phyloP scores from a whole-genome alignment of 768 basidiomycete species.

The Boletus reticuloceps region DNA sequence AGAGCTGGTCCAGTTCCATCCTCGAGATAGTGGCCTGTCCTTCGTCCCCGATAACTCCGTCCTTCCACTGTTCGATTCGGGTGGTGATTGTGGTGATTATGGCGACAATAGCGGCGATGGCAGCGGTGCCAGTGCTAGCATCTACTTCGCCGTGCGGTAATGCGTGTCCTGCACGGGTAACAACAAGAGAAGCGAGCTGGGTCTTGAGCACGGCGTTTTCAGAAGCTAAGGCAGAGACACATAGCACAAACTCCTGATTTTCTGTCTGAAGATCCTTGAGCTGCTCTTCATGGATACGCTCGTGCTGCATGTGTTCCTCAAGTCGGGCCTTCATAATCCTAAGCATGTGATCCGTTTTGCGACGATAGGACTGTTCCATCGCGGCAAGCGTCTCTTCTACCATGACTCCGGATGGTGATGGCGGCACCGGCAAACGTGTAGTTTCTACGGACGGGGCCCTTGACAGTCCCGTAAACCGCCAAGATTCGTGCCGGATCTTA shows the following conservation, averaged over 20 bases:
- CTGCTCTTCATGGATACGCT: not conserved
- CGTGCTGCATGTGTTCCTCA: not conserved
- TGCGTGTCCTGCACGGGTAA: no score
- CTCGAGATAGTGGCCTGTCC: not conserved
- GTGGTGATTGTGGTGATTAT: not conserved
- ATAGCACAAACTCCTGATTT: not conserved
- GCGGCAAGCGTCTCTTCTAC: not conserved
- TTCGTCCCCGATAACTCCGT: no score
- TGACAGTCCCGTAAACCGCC: no score
- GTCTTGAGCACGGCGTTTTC: not conserved
- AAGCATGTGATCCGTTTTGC: constrained; percentile 2
- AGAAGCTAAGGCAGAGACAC: not conserved
- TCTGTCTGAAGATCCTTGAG: not conserved
- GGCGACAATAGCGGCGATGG: not conserved
- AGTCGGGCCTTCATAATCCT: not conserved
- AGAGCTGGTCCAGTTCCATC: constrained; percentile 6
- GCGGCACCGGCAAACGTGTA: no score
- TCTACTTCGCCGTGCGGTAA: no score
- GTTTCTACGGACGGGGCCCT: no score
- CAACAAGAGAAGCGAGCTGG: not conserved
- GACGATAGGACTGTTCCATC: not conserved
- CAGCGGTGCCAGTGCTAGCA: not conserved
- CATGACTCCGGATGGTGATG: no score
- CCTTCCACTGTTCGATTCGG: constrained; percentile 1
- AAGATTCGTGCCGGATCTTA: no score